Conservation (phyloP, 495 filamentous ascomycete genomes). For the Penicillium arizonense region DNA sequence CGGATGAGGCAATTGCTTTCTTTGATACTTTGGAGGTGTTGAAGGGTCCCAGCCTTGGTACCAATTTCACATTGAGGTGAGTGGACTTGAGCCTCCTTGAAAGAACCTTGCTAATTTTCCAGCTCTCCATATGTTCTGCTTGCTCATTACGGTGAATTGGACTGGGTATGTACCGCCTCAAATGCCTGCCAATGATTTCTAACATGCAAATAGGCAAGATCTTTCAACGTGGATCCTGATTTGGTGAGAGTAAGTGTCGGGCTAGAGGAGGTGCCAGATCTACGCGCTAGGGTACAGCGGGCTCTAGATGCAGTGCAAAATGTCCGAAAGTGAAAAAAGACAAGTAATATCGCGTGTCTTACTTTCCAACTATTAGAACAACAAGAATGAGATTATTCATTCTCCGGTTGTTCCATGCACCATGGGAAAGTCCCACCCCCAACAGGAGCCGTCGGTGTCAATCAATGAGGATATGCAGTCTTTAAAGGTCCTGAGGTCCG, state of each 20-base stretch:
- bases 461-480: background rate
- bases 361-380: no score
- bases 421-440: no score
- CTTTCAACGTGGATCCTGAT: slow-evolving; percentile 73
- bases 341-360: background rate
- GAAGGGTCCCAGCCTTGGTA: slow-evolving; percentile 93
- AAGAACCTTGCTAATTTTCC: slow-evolving; percentile 1
- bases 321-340: slow-evolving; percentile 8
- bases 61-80: slow-evolving; percentile 87
- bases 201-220: slow-evolving; percentile 52
- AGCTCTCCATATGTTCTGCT: slow-evolving; percentile 87
- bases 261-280: slow-evolving; percentile 70
- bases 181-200: slow-evolving; percentile 1
- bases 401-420: background rate
- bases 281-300: slow-evolving; percentile 48
- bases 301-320: slow-evolving; percentile 47
- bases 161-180: slow-evolving; percentile 61
- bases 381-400: background rate
- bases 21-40: slow-evolving; percentile 83
- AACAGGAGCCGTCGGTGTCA: no score
- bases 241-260: slow-evolving; percentile 89
- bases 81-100: background rate
- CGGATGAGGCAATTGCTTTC: slow-evolving; percentile 72
- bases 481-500: slow-evolving; percentile 8
- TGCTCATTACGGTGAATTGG: slow-evolving; percentile 88